Evolutionary conservation across 1,284 basidiomycete genomes (phyloP).

Genomic region (Trichosporon faecale): DNA sequence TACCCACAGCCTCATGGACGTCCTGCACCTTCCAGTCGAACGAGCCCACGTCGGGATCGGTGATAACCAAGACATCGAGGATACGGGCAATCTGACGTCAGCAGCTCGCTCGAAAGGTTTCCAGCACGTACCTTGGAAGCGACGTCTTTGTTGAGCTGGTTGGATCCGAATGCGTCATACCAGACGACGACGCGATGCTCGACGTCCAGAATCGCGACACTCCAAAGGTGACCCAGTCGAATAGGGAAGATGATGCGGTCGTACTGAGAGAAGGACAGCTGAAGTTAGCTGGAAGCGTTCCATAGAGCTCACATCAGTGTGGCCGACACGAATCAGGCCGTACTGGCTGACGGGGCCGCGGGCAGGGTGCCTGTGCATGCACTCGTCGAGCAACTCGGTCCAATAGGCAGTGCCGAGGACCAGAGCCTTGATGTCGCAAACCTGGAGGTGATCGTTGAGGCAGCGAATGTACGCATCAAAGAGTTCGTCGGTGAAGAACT

Average conservation of each 20-base stretch:
- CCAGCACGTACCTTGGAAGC: background rate
- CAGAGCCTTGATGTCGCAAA: background rate
- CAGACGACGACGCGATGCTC: background rate
- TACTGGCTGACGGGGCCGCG: background rate
- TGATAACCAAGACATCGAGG: background rate
- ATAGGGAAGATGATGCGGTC: conserved; percentile 5
- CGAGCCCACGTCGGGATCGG: background rate
- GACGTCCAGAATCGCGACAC: background rate
- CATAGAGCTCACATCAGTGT: background rate
- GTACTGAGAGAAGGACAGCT: background rate
- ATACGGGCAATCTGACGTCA: background rate
- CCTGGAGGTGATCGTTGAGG: background rate
- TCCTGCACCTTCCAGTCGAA: background rate
- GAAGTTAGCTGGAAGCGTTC: background rate
- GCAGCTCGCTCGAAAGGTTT: background rate
- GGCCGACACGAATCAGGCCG: background rate
- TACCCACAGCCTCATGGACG: background rate
- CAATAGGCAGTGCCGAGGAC: background rate
- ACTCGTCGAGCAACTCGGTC: background rate
- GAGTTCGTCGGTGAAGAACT: background rate
- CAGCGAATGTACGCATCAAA: conserved; percentile 1
- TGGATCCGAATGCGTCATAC: background rate
- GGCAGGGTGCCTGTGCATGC: background rate
- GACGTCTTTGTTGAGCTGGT: background rate
- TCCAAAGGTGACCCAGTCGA: background rate